A percentile compares a stretch with the other conserved stretches of the same genome.
Evolutionary conservation across 345 rosid genomes (phyloP).

Genomic region (Isatis tinctoria): DNA sequence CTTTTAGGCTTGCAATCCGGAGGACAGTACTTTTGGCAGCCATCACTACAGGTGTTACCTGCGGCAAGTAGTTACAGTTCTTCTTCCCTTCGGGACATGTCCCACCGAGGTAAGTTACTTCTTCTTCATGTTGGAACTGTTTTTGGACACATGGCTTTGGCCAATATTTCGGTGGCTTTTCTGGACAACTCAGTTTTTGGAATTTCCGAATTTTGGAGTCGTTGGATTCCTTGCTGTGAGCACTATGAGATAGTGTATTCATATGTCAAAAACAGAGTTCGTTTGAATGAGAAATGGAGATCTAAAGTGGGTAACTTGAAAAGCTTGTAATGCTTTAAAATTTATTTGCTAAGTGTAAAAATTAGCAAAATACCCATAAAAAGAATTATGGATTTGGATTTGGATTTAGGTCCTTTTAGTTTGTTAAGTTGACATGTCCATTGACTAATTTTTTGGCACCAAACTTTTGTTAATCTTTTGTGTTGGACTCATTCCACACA

Average conservation of each 20-base stretch:
- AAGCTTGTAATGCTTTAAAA: background rate
- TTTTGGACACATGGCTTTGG: background rate
- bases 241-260: background rate
- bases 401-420: no score
- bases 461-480: no score
- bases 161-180: background rate
- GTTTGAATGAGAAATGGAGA: background rate
- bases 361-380: no score
- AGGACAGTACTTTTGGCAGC: conserved; percentile 19
- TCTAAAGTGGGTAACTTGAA: no score
- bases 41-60: background rate
- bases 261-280: background rate
- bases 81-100: background rate
- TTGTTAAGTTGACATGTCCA: no score
- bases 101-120: background rate
- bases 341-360: no score
- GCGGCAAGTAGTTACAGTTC: background rate
- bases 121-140: background rate
- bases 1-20: background rate
- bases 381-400: no score
- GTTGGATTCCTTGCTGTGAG: no score
- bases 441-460: no score
- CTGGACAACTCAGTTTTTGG: background rate
- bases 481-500: no score
- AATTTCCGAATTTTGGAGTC: background rate